Evolutionary conservation across 345 rosid species (phyloP).

Genomic region (Lepidium aucheri): DNA sequence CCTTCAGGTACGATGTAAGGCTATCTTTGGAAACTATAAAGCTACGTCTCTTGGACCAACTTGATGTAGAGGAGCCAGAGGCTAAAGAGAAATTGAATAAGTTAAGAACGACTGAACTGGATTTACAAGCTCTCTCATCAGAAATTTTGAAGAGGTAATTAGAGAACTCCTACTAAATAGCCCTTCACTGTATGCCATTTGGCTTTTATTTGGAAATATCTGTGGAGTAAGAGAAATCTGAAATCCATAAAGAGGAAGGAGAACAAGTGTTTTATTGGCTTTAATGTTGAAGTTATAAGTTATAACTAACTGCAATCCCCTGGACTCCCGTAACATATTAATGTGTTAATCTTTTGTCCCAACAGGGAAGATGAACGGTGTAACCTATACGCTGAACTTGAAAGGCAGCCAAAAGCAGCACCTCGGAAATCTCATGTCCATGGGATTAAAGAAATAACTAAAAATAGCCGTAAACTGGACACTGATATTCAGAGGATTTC

Average conservation of each 20-base stretch:
- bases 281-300: background rate
- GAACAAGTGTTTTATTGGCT: background rate
- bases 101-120: constrained; percentile 48
- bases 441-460: constrained; percentile 68
- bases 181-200: background rate
- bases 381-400: constrained; percentile 38
- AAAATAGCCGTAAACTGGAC: constrained; percentile 76
- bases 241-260: background rate
- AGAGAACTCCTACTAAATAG: constrained; percentile 3
- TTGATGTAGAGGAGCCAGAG: constrained; percentile 43
- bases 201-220: background rate
- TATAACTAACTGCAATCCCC: background rate
- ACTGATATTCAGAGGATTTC: constrained; percentile 64
- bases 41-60: constrained; percentile 47
- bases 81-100: constrained; percentile 47
- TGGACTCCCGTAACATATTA: background rate
- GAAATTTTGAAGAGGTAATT: constrained; percentile 54
- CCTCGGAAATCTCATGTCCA: constrained; percentile 57
- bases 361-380: constrained; percentile 53
- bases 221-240: background rate
- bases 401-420: constrained; percentile 44
- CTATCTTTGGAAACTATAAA: constrained; percentile 48
- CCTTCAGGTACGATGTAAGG: constrained; percentile 46
- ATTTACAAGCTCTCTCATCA: constrained; percentile 38
- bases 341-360: background rate